These are phyloP conservation scores for Botrytis medusae DNA, from an alignment of 2,329 filamentous ascomycete species.

Conservation along the genomic window DNA sequence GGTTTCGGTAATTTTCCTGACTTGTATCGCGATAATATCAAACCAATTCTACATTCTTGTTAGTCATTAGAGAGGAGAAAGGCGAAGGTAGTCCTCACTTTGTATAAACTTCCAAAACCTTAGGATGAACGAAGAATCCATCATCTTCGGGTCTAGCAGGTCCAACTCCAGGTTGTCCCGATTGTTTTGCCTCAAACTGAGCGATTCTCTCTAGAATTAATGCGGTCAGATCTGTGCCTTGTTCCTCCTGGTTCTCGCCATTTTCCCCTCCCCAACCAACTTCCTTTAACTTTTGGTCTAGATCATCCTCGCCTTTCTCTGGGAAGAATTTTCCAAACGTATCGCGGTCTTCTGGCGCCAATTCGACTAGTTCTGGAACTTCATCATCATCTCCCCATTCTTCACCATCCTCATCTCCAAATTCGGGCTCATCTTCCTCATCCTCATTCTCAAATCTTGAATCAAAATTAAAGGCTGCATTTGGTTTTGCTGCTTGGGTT, in stretches of 20 bases:
- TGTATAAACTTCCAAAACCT: constrained; percentile 91
- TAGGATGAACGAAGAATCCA: constrained; percentile 81
- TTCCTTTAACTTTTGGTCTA: constrained; percentile 32
- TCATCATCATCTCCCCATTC: constrained; percentile 81
- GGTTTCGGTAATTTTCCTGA: constrained; percentile 96
- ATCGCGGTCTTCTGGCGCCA: constrained; percentile 85
- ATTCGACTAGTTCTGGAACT: constrained; percentile 69
- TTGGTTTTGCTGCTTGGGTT: constrained; percentile 46
- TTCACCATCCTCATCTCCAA: constrained; percentile 54
- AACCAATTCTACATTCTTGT: constrained; percentile 62
- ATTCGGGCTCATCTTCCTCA: constrained; percentile 49
- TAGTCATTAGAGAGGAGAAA: constrained; percentile 17
- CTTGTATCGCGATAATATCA: constrained; percentile 89
- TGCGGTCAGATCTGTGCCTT: constrained; percentile 80
- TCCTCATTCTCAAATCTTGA: constrained; percentile 65
- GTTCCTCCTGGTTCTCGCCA: constrained; percentile 47
- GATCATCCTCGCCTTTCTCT: constrained; percentile 52
- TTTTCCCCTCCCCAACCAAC: constrained; percentile 39
- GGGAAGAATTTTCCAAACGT: constrained; percentile 90
- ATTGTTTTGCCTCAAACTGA: constrained; percentile 74
- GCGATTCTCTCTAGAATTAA: constrained; percentile 94
- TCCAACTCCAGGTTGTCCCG: constrained; percentile 34
- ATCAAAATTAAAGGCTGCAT: constrained; percentile 76
- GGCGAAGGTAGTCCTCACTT: constrained; percentile 55
- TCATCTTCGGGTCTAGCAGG: constrained; percentile 59